Percentiles rank a stretch among this genome's conserved stretches.
These are phyloP conservation scores for Candida taoyuanica DNA, from an alignment of 805 yeast species.

Conservation along the genomic window DNA sequence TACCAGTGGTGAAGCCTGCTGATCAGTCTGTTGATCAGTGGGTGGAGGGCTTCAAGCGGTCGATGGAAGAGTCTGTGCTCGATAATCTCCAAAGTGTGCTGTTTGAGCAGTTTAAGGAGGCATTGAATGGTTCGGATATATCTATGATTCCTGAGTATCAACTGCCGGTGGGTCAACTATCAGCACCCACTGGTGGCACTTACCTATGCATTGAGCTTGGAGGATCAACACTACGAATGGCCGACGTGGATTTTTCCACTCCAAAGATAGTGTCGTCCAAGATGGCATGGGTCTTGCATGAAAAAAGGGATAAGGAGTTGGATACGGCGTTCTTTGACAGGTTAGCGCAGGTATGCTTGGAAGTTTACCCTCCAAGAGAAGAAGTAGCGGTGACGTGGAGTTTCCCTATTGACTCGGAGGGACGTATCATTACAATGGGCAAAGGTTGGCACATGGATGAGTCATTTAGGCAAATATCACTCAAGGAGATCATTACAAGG, in stretches of 20 bases:
- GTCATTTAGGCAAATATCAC: constrained; percentile 38
- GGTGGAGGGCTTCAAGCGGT: not conserved
- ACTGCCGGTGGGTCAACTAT: constrained; percentile 3
- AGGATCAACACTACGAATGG: constrained; percentile 48
- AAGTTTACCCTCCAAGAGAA: no score
- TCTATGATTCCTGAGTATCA: constrained; percentile 14
- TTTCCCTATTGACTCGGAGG: constrained; percentile 44
- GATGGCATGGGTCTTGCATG: constrained; percentile 15
- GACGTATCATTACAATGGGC: constrained; percentile 47
- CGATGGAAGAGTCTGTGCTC: constrained; percentile 1
- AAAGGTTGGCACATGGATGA: constrained; percentile 50
- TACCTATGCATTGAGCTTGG: constrained; percentile 48
- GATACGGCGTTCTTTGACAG: constrained; percentile 38
- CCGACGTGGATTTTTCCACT: constrained; percentile 15
- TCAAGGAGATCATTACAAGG: constrained; percentile 38
- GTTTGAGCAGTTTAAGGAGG: not conserved
- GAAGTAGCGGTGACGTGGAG: constrained; percentile 51
- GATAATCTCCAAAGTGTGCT: not conserved
- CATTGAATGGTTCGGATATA: constrained; percentile 3
- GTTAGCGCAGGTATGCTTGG: constrained; percentile 28
- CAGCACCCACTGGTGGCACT: not conserved
- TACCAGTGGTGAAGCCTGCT: no score
- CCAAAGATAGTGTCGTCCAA: constrained; percentile 2
- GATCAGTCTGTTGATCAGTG: no score
- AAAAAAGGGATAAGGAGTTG: constrained; percentile 32